phyloP scores from a whole-genome alignment of 176 grass and related monocot species.

The Neostapfia colusana region DNA sequence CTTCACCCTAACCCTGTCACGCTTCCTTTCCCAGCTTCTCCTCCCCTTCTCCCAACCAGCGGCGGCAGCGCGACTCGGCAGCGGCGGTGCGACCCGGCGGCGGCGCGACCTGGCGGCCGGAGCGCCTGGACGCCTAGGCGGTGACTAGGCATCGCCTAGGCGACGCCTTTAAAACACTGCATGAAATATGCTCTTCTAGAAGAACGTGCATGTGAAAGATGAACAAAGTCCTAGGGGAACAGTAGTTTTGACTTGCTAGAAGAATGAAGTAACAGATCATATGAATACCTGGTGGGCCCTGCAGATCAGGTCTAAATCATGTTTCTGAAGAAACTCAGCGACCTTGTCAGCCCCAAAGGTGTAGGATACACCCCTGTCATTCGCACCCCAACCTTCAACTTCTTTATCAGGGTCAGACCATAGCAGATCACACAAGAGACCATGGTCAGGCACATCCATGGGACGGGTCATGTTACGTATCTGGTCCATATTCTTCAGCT shows the following conservation, averaged over 20 bases:
- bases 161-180: too few relatives aligned
- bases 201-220: not conserved
- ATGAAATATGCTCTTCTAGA: not conserved
- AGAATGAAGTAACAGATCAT: conserved; percentile 13
- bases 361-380: conserved; percentile 69
- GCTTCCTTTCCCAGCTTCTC: too few relatives aligned
- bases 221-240: not conserved
- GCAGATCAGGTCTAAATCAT: conserved; percentile 70
- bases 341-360: conserved; percentile 71
- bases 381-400: conserved; percentile 70
- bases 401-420: conserved; percentile 87
- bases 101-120: too few relatives aligned
- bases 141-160: too few relatives aligned
- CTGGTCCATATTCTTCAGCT: conserved; percentile 64
- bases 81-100: too few relatives aligned
- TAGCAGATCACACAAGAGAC: conserved; percentile 66
- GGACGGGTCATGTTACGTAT: conserved; percentile 66
- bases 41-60: too few relatives aligned
- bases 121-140: too few relatives aligned
- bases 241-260: conserved; percentile 25
- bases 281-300: conserved; percentile 70
- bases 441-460: conserved; percentile 64
- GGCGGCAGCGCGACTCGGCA: too few relatives aligned
- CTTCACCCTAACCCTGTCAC: too few relatives aligned
- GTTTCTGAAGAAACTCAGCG: conserved; percentile 61